These are phyloP conservation scores for Saccharomycopsis guyanensis DNA, from an alignment of 805 yeast genomes.

Conservation along the genomic window DNA sequence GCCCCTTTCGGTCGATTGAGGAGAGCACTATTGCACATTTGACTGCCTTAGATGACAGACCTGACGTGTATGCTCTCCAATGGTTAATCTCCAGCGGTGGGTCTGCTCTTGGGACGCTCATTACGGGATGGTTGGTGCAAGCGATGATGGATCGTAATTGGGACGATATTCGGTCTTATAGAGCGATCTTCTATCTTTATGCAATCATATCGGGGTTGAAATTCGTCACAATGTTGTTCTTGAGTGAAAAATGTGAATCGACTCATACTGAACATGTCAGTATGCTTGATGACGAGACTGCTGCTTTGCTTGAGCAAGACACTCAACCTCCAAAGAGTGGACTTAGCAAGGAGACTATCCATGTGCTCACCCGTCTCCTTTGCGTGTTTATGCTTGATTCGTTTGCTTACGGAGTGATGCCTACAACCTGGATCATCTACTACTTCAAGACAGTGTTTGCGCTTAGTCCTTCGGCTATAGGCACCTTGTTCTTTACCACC, in stretches of 20 bases:
- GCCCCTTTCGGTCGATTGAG: conserved; percentile 83
- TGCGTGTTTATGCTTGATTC: conserved; percentile 77
- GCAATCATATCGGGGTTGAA: conserved; percentile 47
- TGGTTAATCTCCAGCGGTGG: conserved; percentile 65
- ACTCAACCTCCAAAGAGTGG: conserved; percentile 1
- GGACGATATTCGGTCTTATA: conserved; percentile 40
- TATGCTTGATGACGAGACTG: conserved; percentile 17
- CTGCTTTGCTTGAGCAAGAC: neutral
- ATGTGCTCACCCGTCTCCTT: conserved; percentile 41
- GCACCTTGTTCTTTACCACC: conserved; percentile 58
- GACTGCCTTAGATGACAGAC: conserved; percentile 54
- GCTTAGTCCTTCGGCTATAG: conserved; percentile 50
- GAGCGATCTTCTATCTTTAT: conserved; percentile 50
- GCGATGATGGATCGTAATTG: conserved; percentile 28
- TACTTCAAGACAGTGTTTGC: conserved; percentile 57
- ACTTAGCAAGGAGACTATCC: conserved; percentile 35
- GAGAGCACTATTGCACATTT: conserved; percentile 78
- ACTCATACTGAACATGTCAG: conserved; percentile 24
- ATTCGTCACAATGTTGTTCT: conserved; percentile 39
- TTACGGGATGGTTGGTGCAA: conserved; percentile 55
- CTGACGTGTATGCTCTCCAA: conserved; percentile 71
- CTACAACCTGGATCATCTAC: conserved; percentile 81
- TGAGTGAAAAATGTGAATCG: conserved; percentile 48
- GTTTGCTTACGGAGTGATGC: conserved; percentile 82
- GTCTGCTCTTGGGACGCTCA: conserved; percentile 62